These are phyloP conservation scores for Schrenkiella parvula DNA, from an alignment of 345 rosid genomes.

Conservation along the genomic window DNA sequence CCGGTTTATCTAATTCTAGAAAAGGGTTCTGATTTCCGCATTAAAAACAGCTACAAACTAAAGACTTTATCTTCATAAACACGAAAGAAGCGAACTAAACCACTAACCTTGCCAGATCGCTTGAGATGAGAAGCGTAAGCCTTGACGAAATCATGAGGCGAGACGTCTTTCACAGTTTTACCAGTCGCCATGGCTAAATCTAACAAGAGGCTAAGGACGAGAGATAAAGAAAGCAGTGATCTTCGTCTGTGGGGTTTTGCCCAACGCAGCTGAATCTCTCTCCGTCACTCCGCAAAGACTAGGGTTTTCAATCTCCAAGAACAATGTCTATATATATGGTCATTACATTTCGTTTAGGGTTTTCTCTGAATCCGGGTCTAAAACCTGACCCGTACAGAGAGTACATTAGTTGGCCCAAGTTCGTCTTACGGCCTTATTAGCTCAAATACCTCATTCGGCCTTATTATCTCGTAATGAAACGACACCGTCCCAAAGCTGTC, in stretches of 20 bases:
- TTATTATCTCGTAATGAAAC: too few species aligned
- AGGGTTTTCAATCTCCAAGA: constrained; percentile 20
- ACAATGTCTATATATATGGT: constrained; percentile 17
- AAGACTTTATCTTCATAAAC: background rate
- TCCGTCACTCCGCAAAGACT: constrained; percentile 25
- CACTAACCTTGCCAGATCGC: constrained; percentile 83
- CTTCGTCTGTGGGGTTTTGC: background rate
- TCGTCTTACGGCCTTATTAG: background rate
- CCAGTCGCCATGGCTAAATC: constrained; percentile 45
- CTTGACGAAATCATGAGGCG: constrained; percentile 81
- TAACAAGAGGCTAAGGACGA: background rate
- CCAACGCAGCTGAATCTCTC: constrained; percentile 22
- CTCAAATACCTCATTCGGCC: too few species aligned
- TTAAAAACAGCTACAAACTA: background rate
- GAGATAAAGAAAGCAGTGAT: constrained; percentile 1
- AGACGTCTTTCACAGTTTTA: constrained; percentile 75
- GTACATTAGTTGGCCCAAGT: background rate
- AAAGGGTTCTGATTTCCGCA: background rate
- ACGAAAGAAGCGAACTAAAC: background rate
- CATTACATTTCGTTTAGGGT: constrained; percentile 22
- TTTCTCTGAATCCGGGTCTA: constrained; percentile 10
- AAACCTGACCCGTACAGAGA: background rate
- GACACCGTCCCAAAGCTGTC: background rate
- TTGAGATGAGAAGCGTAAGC: constrained; percentile 84
- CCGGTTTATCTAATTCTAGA: background rate